Evolutionary conservation across 1,284 basidiomycete species (phyloP), one percentile per base, ranked within the genome.

Genomic region (Laetiporus sulphureus): DNA sequence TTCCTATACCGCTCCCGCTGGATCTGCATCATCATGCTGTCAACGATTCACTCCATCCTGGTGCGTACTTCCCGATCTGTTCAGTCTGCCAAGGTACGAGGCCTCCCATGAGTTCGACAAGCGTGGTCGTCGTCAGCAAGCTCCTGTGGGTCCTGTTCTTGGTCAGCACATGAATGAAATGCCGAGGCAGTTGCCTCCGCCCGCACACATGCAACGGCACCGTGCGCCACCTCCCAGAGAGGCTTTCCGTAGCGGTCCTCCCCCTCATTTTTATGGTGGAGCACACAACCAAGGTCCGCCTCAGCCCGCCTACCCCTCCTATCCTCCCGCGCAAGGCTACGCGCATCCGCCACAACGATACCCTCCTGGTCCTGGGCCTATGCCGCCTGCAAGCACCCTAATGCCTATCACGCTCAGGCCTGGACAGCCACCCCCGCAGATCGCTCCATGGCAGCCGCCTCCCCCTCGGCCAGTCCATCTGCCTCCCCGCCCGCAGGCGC

Each of bases 101-200:
- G 73, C 88, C 0, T 91, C 88, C 0, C 88, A 91, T 55, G 88
- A 91, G 58, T 84, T 86, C 40, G 87, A 91, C 62, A 86, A 80
- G 54, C 79, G 87, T 19, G 80, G 81, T 13, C 77, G 82, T 31
- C 74, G 79, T 20, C 55, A 63, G 32, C 61, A 62, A 38, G 53
- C 55, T 10, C 59, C 55, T 13, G 48, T 48, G 18, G 53, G 47
- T 4, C 57, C 59, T 12, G 48, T 53, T 13, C 40, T 44, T 13
- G 52, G 46, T 23, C 50, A 44, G 12, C 56, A 46, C 5, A 40
- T 40, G 16, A 54, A 58, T 21, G 49, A 48, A 13, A 48, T 50
- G 10, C 46, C 51, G 15, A 45, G 54, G 25, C 55, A 45, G 2
- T 42, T 50, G 13, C 48, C 56, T 19, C 53, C 56, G 16, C 47